Base-by-base conservation (phyloP, 139 green algal genomes). In the Nannochloris sp. region DNA sequence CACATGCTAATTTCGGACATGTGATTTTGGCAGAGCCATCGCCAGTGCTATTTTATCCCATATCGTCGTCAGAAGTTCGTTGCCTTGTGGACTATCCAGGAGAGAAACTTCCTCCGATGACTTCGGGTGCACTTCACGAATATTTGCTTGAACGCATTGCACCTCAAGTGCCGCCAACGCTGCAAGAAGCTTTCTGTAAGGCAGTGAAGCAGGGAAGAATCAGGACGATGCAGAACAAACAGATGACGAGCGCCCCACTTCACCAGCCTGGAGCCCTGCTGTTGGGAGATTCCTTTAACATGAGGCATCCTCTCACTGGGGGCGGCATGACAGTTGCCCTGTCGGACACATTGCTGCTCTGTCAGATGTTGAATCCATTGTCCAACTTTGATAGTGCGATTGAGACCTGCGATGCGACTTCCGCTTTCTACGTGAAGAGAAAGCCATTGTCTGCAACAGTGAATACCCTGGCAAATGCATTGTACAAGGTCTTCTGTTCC, bases 1-100 rank as follows among this genome's bases (percentile, higher is more conserved):
- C 91, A 2, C 72, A 87, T 71, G 62, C 83, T 44, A 88, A 89
- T 73, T 88, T 95, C 71, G 93, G 93, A 4, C 93, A 98, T 65
- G 93, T 98, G 7, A 72, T 98, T 23, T 81, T 98, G 4, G 90
- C 76, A n/a, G 79, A 92, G 27, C 93, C 93, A 40, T 95, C 88
- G 1, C 93, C 93, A 27, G 83, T 98, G 58, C 87, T 98, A 15
- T 96, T 98, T 78, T 98, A 98, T 84, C 93, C 91, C n/a, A 97
- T 97, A 73, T 87, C 72, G 51, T 75, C 68, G 27, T 86, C 61
- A 6, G 88, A 97, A 78, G 86, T 93, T 61, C 75, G 89, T 18
- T 95, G 87, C 57, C 70, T 97, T 31, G 90, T 97, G 12, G 92
- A 98, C 69, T 85, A 97, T 25, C 89, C 87, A 18, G 87, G 87